Evolutionary conservation across 1,284 basidiomycete species (phyloP).

Genomic region (Erythrobasidium hasegawianum): DNA sequence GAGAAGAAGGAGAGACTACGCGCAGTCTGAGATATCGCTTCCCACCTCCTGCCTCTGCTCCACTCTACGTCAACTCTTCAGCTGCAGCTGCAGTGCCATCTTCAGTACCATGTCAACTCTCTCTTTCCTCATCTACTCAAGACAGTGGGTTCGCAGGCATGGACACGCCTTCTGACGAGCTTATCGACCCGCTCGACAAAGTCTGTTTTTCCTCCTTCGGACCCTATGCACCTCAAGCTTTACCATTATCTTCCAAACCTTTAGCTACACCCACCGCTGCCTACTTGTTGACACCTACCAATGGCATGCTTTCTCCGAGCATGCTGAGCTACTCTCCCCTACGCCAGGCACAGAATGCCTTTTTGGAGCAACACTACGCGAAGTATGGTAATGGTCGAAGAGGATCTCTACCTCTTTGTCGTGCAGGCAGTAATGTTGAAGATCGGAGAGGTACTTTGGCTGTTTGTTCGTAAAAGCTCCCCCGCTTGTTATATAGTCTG

Average conservation of each 20-base stretch:
- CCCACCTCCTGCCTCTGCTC: conserved; percentile 10
- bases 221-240: too few relatives aligned
- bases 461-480: too few relatives aligned
- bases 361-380: conserved; percentile 19
- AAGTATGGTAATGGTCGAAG: conserved; percentile 3
- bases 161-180: not conserved
- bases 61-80: not conserved
- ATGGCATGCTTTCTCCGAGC: not conserved
- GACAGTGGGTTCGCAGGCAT: not conserved
- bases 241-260: not conserved
- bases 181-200: too few relatives aligned
- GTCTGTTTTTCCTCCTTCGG: too few relatives aligned
- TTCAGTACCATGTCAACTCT: conserved; percentile 6
- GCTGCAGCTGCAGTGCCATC: not conserved
- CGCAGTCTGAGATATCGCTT: too few relatives aligned
- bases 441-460: too few relatives aligned
- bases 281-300: not conserved
- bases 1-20: too few relatives aligned
- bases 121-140: not conserved
- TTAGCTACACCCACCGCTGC: not conserved
- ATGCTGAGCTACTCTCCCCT: conserved; percentile 14
- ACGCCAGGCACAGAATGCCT: conserved; percentile 21
- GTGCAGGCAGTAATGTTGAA: too few relatives aligned
- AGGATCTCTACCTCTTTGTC: too few relatives aligned
- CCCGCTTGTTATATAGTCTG: too few relatives aligned